Percentiles rank a stretch among this genome's conserved stretches.
phyloP scores from a whole-genome alignment of 306 rosid species.

The Gillenia trifoliata region DNA sequence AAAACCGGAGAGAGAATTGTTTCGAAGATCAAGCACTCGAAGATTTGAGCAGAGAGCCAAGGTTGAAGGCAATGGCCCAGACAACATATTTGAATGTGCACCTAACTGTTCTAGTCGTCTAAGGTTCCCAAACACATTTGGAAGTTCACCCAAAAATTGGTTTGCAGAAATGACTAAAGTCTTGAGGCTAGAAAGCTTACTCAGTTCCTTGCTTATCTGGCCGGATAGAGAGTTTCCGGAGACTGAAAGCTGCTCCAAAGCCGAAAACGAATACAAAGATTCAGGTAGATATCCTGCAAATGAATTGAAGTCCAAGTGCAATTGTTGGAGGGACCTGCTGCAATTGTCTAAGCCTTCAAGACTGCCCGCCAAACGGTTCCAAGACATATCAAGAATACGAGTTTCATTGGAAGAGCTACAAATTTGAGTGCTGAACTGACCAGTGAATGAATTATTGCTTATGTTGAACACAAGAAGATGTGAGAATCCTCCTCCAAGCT shows the following conservation, averaged over 20 bases:
- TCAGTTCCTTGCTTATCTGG: conserved; percentile 45
- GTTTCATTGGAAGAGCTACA: conserved; percentile 48
- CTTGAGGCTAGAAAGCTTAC: conserved; percentile 66
- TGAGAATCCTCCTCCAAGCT: conserved; percentile 32
- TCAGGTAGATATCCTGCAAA: conserved; percentile 59
- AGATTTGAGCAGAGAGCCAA: conserved; percentile 67
- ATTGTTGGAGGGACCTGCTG: conserved; percentile 41
- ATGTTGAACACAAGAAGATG: conserved; percentile 54
- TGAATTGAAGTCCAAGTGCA: conserved; percentile 48
- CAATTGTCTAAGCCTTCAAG: conserved; percentile 57
- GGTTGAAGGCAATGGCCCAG: conserved; percentile 59
- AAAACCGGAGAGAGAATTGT: conserved; percentile 52
- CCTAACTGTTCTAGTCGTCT: conserved; percentile 38
- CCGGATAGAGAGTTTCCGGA: conserved; percentile 60
- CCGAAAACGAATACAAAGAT: conserved; percentile 46
- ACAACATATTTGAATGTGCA: conserved; percentile 55
- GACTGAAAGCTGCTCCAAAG: conserved; percentile 56
- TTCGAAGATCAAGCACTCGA: conserved; percentile 57
- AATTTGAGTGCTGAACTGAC: conserved; percentile 42
- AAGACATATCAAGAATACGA: conserved; percentile 56
- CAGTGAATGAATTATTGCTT: conserved; percentile 69
- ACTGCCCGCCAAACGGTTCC: conserved; percentile 44
- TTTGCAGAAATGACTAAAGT: conserved; percentile 45
- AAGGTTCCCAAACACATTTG: conserved; percentile 64
- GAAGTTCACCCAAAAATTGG: conserved; percentile 55